Percentiles rank a stretch among this genome's conserved stretches.
phyloP scores from a whole-genome alignment of 306 rosid genomes.

The Aeschynomene evenia region DNA sequence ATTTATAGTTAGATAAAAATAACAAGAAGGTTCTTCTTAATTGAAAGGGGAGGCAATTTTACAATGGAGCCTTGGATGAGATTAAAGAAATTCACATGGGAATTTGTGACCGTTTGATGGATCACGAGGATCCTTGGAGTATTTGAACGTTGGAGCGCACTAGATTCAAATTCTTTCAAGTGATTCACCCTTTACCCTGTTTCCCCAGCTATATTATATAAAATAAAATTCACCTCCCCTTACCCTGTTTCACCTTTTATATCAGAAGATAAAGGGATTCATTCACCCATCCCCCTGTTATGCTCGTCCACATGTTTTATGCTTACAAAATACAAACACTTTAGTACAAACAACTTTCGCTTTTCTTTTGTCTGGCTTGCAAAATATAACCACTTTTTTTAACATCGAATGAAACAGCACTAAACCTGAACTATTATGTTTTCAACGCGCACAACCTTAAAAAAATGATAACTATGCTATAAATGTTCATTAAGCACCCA shows the following conservation, averaged over 20 bases:
- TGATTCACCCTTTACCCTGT: not conserved
- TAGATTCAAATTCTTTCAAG: slow-evolving; percentile 57
- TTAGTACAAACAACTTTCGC: no score
- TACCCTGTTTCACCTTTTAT: slow-evolving; percentile 31
- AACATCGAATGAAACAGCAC: not conserved
- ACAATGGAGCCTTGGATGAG: slow-evolving; percentile 15
- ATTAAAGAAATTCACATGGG: slow-evolving; percentile 77
- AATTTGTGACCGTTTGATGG: slow-evolving; percentile 88
- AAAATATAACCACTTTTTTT: not conserved
- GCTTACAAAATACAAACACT: slow-evolving; percentile 16
- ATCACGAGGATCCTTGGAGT: slow-evolving; percentile 73
- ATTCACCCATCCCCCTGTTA: slow-evolving; percentile 12
- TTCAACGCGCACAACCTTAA: not conserved
- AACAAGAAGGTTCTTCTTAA: slow-evolving; percentile 23
- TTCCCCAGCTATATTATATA: not conserved
- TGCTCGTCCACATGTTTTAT: slow-evolving; percentile 42
- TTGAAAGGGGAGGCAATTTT: slow-evolving; percentile 9
- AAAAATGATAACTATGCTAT: not conserved
- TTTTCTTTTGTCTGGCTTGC: no score
- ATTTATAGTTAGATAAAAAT: slow-evolving; percentile 55
- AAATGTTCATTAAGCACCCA: not conserved
- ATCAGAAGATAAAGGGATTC: no score
- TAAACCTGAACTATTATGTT: not conserved
- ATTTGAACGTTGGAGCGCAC: slow-evolving; percentile 98
- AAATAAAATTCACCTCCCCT: not conserved